Percentiles rank a stretch among this genome's conserved stretches.
Conservation (phyloP, 2,329 filamentous ascomycete species). For the Xylariaceae sp. region DNA sequence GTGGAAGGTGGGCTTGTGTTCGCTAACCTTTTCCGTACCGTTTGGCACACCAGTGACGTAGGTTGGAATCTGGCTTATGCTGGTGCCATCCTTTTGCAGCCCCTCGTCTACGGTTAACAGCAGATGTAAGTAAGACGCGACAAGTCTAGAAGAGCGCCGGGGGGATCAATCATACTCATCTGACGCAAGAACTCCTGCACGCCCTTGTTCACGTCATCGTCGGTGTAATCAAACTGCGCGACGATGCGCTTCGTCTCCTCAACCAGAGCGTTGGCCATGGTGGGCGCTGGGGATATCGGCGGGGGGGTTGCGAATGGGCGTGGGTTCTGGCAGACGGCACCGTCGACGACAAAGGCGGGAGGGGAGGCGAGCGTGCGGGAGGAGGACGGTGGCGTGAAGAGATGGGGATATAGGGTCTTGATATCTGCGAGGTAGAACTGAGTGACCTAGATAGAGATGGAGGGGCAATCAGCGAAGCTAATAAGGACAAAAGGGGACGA, state of each 20-base stretch:
- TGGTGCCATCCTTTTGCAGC: slow-evolving; percentile 68
- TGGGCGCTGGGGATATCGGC: slow-evolving; percentile 50
- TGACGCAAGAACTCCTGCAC: slow-evolving; percentile 82
- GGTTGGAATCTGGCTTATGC: slow-evolving; percentile 91
- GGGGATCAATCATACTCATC: slow-evolving; percentile 54
- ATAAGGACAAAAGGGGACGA: not conserved
- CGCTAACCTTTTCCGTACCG: slow-evolving; percentile 84
- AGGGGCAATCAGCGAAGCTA: slow-evolving; percentile 21
- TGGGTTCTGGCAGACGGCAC: slow-evolving; percentile 50
- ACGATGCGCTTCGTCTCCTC: slow-evolving; percentile 76
- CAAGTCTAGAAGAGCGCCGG: not conserved
- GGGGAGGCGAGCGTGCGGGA: slow-evolving; percentile 38
- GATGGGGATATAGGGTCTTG: slow-evolving; percentile 38
- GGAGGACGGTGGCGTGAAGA: slow-evolving; percentile 31
- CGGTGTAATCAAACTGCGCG: slow-evolving; percentile 77
- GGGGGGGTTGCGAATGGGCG: slow-evolving; percentile 49
- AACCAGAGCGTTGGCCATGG: slow-evolving; percentile 49
- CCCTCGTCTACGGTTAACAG: slow-evolving; percentile 62
- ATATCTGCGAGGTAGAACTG: slow-evolving; percentile 49
- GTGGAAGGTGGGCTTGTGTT: slow-evolving; percentile 1
- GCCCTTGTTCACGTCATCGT: slow-evolving; percentile 70
- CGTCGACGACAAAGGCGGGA: slow-evolving; percentile 35
- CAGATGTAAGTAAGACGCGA: slow-evolving; percentile 14
- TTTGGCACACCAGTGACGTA: slow-evolving; percentile 95
- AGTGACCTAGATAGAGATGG: slow-evolving; percentile 37